phyloP scores from a whole-genome alignment of 2,329 filamentous ascomycete genomes.

The Exophiala phaeomuriformis region DNA sequence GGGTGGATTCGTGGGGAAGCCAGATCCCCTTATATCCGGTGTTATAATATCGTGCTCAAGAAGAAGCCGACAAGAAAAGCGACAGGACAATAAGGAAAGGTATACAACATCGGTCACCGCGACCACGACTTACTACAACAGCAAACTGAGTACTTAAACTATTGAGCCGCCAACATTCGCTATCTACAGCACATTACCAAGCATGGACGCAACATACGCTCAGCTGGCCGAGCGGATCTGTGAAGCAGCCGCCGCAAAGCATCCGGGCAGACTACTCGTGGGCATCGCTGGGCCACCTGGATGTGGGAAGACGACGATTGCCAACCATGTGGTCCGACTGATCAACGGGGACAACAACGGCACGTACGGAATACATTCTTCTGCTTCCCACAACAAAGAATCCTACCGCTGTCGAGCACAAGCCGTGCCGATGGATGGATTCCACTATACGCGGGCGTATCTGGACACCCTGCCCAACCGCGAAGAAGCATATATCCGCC shows the following conservation, averaged over 20 bases:
- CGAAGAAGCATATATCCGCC: conserved; percentile 32
- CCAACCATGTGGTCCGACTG: conserved; percentile 27
- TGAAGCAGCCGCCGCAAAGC: not conserved
- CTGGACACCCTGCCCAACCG: conserved; percentile 32
- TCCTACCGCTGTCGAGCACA: conserved; percentile 1
- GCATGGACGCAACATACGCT: conserved; percentile 1
- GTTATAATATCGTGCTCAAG: no score
- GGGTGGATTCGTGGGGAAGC: no score
- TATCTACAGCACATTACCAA: not conserved
- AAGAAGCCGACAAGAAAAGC: no score
- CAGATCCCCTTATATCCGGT: no score
- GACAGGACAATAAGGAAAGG: no score
- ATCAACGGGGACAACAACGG: conserved; percentile 21
- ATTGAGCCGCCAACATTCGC: not conserved
- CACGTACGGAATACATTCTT: no score
- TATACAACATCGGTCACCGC: no score
- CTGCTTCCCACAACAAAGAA: not conserved
- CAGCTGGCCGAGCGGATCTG: not conserved
- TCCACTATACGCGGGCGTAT: conserved; percentile 31
- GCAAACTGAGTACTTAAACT: not conserved
- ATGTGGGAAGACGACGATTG: conserved; percentile 34
- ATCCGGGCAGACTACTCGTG: conserved; percentile 8
- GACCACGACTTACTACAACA: no score
- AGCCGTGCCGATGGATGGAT: conserved; percentile 36
- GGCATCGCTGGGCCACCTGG: conserved; percentile 31